These are phyloP conservation scores for Kwoniella shivajii DNA, from an alignment of 1,284 basidiomycete species.

Conservation along the genomic window DNA sequence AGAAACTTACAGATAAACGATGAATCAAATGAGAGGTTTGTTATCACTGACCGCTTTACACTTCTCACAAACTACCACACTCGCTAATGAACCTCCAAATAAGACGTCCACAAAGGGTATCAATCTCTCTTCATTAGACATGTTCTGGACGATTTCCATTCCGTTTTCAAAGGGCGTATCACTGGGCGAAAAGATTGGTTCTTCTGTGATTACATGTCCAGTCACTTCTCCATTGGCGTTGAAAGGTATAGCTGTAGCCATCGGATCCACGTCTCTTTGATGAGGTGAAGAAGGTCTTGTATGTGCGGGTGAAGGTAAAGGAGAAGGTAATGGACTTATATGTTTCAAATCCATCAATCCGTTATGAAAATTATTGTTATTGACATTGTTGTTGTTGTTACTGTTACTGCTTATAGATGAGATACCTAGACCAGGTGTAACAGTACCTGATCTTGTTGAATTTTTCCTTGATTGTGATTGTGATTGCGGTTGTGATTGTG, in stretches of 20 bases:
- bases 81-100: conserved; percentile 83
- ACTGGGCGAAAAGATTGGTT: conserved; percentile 1
- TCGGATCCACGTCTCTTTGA: conserved; percentile 18
- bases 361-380: too few relatives aligned
- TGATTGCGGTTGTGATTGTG: too few relatives aligned
- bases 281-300: conserved; percentile 25
- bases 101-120: conserved; percentile 81
- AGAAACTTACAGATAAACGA: too few relatives aligned
- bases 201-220: conserved; percentile 4
- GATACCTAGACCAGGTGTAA: background rate
- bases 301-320: conserved; percentile 32
- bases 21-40: background rate
- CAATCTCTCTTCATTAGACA: conserved; percentile 57
- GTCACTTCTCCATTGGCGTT: conserved; percentile 1
- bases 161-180: background rate
- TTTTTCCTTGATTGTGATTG: background rate
- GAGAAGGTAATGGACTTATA: conserved; percentile 31
- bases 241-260: conserved; percentile 1
- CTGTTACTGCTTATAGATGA: background rate
- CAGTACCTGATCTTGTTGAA: background rate
- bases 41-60: conserved; percentile 68
- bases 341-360: conserved; percentile 3
- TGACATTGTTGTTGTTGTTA: too few relatives aligned
- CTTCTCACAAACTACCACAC: conserved; percentile 87
- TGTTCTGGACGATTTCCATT: conserved; percentile 15